Evolutionary conservation across 2,329 filamentous ascomycete genomes (phyloP), one percentile per base, ranked within the genome.

Genomic region (Blastomyces percursus): DNA sequence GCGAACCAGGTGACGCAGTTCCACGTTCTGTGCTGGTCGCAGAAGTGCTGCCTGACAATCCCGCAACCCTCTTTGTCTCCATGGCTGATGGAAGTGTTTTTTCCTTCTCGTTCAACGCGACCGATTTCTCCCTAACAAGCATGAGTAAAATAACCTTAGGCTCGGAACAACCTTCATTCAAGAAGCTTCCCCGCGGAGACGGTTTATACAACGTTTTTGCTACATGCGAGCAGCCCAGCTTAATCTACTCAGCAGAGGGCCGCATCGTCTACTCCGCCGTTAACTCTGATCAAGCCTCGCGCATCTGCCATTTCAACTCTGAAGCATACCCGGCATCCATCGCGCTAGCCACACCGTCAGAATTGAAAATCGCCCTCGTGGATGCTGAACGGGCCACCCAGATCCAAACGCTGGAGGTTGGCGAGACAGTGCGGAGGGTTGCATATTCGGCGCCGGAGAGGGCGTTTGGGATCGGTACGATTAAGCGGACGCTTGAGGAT

Each of bases 21-120:
- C 92, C 94, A 0, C 84, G 93, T 65, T 91, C 91, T 60, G 82
- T 97, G 35, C 84, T 87, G 0, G 81, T 97, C 8, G 87, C 90
- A 5, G 86, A 92, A 65, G 82, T 97, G 3, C 82, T 96, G 40
- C 72, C 75, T 14, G 74, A 80, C 54, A 86, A 87, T 16, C 79
- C 81, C 7, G 88, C 91, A 0, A 96, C 89, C 0, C 80, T 99
- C 0, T 89, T 99, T 65, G 83, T 96, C 40, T 89, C 93, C 14
- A 89, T 96, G 83, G 91, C 95, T 57, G 93, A 97, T 74, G 94
- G 94, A 3, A 90, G 89, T 65, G 89, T 99, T 0, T 82, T 96
- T 59, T 94, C 89, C 0, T 97, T 92, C 71, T 84, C 85, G 40
- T 82, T 96, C 44, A 83, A 89, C 40, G 74, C 78, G 0, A 69